These are phyloP conservation scores for Sporisorium reilianum DNA, from an alignment of 1,284 basidiomycete genomes.

Conservation along the genomic window DNA sequence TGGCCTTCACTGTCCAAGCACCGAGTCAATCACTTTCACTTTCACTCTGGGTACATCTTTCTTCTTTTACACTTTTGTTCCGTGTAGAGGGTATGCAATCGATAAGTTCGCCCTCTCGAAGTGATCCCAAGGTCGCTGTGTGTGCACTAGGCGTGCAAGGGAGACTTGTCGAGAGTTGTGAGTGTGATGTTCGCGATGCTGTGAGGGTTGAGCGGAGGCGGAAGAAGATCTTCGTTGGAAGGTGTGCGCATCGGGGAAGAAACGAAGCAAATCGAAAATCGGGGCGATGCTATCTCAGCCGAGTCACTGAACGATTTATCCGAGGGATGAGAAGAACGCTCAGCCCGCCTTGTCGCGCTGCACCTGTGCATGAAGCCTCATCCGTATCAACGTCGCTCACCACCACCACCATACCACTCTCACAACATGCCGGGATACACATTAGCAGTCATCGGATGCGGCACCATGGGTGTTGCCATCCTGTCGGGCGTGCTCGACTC, in stretches of 20 bases:
- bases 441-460: slow-evolving; percentile 74
- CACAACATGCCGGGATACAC: slow-evolving; percentile 54
- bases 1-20: slow-evolving; percentile 53
- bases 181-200: not conserved
- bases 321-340: slow-evolving; percentile 22
- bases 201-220: not conserved
- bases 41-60: slow-evolving; percentile 55
- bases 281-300: slow-evolving; percentile 20
- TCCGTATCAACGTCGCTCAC: no score
- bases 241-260: slow-evolving; percentile 11
- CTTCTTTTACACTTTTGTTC: not conserved
- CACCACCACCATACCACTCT: slow-evolving; percentile 2
- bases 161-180: not conserved
- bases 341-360: not conserved
- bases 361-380: slow-evolving; percentile 13
- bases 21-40: slow-evolving; percentile 55
- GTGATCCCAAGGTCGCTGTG: not conserved
- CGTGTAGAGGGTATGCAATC: not conserved
- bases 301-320: slow-evolving; percentile 15
- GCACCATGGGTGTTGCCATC: slow-evolving; percentile 97
- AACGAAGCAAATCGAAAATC: slow-evolving; percentile 8
- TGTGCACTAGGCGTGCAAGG: not conserved
- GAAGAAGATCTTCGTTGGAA: not conserved
- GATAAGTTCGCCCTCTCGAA: not conserved
- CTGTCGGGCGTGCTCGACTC: slow-evolving; percentile 84